Percentiles rank a stretch among this genome's conserved stretches.
Conservation (phyloP, 176 grass and related monocot genomes). For the Microstegium vimineum region DNA sequence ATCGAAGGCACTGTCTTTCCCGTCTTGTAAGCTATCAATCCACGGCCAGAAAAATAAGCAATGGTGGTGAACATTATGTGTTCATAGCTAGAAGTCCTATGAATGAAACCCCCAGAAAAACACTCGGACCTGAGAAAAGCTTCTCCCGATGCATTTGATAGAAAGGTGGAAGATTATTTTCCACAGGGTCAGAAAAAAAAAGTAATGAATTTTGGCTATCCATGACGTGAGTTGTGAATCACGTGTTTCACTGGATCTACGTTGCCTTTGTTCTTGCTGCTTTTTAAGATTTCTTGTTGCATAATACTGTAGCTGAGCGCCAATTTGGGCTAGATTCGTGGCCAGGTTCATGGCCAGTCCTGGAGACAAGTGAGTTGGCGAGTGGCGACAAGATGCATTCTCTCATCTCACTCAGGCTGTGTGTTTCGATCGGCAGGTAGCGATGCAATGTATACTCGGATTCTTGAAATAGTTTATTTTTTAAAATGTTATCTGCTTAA, state of each 20-base stretch:
- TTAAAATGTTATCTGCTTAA: background rate
- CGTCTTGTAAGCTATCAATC: background rate
- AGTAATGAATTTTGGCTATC: no score
- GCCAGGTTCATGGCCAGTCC: slow-evolving; percentile 27
- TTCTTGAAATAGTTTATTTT: background rate
- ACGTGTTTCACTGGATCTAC: no score
- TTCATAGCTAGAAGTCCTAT: no score
- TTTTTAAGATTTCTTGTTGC: background rate
- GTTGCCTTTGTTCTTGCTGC: background rate
- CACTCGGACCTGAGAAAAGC: no score
- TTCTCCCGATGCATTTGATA: no score
- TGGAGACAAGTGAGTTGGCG: background rate
- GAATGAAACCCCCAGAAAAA: no score
- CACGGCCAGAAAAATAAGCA: background rate
- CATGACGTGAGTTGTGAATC: no score
- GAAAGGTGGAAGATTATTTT: no score
- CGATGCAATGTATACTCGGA: background rate
- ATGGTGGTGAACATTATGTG: background rate
- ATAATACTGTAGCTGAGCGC: background rate
- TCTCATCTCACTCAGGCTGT: background rate
- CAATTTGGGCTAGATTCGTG: slow-evolving; percentile 18
- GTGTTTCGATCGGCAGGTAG: background rate
- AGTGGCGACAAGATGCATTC: background rate
- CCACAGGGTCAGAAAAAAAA: no score
- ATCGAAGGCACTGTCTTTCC: background rate